Conservation (phyloP, 2,329 filamentous ascomycete genomes). For the Setomelanomma holmii region DNA sequence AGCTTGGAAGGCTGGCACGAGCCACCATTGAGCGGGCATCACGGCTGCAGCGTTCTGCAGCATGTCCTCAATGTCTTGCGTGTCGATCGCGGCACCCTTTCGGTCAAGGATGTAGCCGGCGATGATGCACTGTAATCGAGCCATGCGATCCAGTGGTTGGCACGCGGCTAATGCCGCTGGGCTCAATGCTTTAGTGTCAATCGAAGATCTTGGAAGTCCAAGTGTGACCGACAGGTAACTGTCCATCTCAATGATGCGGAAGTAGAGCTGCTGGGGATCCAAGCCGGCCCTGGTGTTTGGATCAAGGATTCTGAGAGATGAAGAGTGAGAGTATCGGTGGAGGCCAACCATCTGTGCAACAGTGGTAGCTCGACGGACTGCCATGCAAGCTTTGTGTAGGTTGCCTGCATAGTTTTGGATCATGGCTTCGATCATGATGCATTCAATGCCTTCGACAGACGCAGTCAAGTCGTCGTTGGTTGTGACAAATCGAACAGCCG, state of each 20-base stretch:
- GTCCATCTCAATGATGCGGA: slow-evolving; percentile 49
- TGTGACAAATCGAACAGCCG: slow-evolving; percentile 42
- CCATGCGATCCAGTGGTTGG: slow-evolving; percentile 38
- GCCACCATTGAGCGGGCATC: slow-evolving; percentile 34
- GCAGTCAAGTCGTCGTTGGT: slow-evolving; percentile 49
- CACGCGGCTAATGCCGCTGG: slow-evolving; percentile 14
- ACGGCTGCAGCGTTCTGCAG: slow-evolving; percentile 16
- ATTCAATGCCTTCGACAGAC: slow-evolving; percentile 52
- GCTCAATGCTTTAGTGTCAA: slow-evolving; percentile 25
- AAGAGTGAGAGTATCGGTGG: slow-evolving; percentile 47
- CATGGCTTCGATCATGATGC: slow-evolving; percentile 52
- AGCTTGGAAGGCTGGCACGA: slow-evolving; percentile 13
- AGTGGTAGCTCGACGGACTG: slow-evolving; percentile 48
- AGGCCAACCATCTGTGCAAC: slow-evolving; percentile 54
- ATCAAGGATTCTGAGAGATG: slow-evolving; percentile 33
- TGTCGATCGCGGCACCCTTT: neutral
- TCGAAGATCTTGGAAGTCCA: slow-evolving; percentile 46
- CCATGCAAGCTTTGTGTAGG: slow-evolving; percentile 50
- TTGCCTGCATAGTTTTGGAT: slow-evolving; percentile 52
- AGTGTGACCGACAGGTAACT: slow-evolving; percentile 51
- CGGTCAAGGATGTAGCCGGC: slow-evolving; percentile 47
- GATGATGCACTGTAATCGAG: slow-evolving; percentile 41
- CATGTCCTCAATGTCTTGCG: slow-evolving; percentile 33
- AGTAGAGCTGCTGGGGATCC: slow-evolving; percentile 43
- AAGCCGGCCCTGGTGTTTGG: slow-evolving; percentile 5